phyloP scores from a whole-genome alignment of 2,329 filamentous ascomycete species.

The Colletotrichum noveboracense region DNA sequence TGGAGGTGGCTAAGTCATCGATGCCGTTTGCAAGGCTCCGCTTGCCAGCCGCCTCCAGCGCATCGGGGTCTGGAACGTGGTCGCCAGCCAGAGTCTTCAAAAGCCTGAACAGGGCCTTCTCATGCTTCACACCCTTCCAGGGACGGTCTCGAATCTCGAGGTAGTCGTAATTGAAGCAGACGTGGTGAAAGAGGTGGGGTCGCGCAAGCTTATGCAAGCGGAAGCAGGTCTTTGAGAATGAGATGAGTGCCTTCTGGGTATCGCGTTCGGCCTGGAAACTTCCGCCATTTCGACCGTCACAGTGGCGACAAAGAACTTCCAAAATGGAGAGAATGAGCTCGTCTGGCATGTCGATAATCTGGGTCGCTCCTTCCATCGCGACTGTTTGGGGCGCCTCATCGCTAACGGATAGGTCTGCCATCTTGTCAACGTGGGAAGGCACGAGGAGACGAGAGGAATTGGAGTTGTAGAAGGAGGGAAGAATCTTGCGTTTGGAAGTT shows the following conservation, averaged over 20 bases:
- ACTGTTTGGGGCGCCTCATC: background rate
- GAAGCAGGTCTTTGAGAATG: background rate
- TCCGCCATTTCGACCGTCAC: background rate
- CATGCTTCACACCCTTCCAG: background rate
- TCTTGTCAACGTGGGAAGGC: background rate
- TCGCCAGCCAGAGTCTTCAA: background rate
- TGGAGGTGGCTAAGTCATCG: background rate
- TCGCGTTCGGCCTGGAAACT: background rate
- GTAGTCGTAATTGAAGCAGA: background rate
- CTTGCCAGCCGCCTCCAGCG: background rate
- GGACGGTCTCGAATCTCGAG: background rate
- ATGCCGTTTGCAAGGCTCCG: background rate
- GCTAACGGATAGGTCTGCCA: background rate
- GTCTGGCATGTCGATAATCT: background rate
- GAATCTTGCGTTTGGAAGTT: accelerated
- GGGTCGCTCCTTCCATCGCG: background rate
- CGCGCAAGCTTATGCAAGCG: background rate
- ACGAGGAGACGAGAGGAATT: background rate
- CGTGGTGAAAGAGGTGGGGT: background rate
- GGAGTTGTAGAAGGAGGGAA: accelerated
- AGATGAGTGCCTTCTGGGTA: background rate
- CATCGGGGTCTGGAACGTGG: background rate
- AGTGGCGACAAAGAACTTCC: background rate
- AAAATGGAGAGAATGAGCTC: background rate
- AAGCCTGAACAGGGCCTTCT: background rate